Base-by-base conservation (phyloP, 1,139 yeast genomes). In the Debaryomyces psychrophilus region DNA sequence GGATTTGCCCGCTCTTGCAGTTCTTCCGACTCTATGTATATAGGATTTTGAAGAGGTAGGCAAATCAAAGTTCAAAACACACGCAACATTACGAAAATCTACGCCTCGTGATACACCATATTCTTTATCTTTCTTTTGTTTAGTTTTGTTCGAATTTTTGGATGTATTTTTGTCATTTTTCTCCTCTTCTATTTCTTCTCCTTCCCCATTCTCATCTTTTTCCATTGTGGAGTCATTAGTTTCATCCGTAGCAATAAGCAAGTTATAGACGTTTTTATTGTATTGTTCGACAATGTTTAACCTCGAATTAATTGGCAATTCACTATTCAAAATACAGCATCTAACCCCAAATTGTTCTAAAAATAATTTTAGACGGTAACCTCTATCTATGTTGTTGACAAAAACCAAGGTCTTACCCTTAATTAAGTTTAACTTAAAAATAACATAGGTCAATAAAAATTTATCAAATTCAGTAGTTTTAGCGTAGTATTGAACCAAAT, bases 81-180 rank as follows among this genome's bases (percentile, higher is more conserved):
- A 93, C 14, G 98, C 95, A 51, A 95, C 98, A 59, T 93, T 92
- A 58, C 82, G 85, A 74, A 95, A 95, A 68, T 95, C 99, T 33
- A 95, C 95, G 59, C 99, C 99, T 67, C 99, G 82, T 27, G 97
- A 87, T 36, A 92, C 97, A 53, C 98, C 96, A 62, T 87, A 93
- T 58, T 93, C 98, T 50, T 74, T 77, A 58, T 85, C 90, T 47
- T 73, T 73, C 50, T 73, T 73, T 31, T 65, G 61, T 45, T 68
- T 71, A n/a, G 60, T 54, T 39, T 64, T 71, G 47, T 65, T 69
- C 29, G 48, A 40, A 49, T 55, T 59, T 48, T 56, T 64, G 8
- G 45, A 27, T 35, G 51, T 52, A 39, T 54, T 56, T 46, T 55
- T 50, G 37, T 45, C 39, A 54, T 59, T 49, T 48, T 59, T 50